Evolutionary conservation across 345 rosid species (phyloP).

Genomic region (Iberis pinnata): DNA sequence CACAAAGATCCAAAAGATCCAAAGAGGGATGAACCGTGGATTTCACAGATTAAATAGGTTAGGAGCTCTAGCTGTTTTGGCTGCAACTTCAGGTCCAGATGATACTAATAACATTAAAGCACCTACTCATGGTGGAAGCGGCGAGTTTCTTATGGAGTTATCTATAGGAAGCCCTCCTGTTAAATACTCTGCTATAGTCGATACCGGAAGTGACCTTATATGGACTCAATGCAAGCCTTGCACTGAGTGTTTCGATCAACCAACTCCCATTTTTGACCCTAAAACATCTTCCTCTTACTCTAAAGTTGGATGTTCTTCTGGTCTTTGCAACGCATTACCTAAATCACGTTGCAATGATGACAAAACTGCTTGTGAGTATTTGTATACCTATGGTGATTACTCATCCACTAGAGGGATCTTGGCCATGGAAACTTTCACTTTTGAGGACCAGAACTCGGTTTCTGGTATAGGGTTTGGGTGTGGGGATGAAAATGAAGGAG

Average conservation of each 20-base stretch:
- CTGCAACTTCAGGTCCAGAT: conserved; percentile 32
- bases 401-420: conserved; percentile 69
- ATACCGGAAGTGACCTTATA: conserved; percentile 85
- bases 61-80: conserved; percentile 45
- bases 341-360: conserved; percentile 33
- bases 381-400: conserved; percentile 76
- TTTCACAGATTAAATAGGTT: conserved; percentile 48
- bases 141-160: conserved; percentile 71
- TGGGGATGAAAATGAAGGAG: conserved; percentile 70
- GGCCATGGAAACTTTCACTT: conserved; percentile 63
- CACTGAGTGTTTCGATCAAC: conserved; percentile 54
- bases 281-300: conserved; percentile 57
- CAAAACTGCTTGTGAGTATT: conserved; percentile 48
- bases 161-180: conserved; percentile 62
- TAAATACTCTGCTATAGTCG: conserved; percentile 60
- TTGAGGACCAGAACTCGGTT: conserved; percentile 39
- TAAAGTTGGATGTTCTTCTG: conserved; percentile 45
- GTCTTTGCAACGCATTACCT: conserved; percentile 52
- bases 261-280: conserved; percentile 74
- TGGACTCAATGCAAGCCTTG: conserved; percentile 99
- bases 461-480: conserved; percentile 71
- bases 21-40: conserved; percentile 61
- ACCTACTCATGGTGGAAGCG: conserved; percentile 58
- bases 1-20: conserved; percentile 61
- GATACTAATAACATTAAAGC: conserved; percentile 31